A percentile compares a stretch with the other conserved stretches of the same genome.
phyloP scores from a whole-genome alignment of 129 eudicot genomes.

The Tagetes patula region DNA sequence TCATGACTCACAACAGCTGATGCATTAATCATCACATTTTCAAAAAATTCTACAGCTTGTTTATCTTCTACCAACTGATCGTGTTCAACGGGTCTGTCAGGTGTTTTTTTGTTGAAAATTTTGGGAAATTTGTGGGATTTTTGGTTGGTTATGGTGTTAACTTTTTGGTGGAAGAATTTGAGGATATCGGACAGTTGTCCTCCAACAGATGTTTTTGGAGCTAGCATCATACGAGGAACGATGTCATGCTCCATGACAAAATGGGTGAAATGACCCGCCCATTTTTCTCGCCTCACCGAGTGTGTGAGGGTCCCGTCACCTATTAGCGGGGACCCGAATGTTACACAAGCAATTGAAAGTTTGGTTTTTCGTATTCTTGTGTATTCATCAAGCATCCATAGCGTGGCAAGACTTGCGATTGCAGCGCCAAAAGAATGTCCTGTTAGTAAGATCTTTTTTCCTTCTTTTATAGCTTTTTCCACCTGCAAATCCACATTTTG shows the following conservation, averaged over 20 bases:
- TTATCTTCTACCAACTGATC: slow-evolving; percentile 6
- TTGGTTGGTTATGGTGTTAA: slow-evolving; percentile 10
- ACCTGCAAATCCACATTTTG: slow-evolving; percentile 48
- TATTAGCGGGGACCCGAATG: slow-evolving; percentile 69
- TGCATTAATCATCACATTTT: slow-evolving; percentile 50
- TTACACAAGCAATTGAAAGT: slow-evolving; percentile 24
- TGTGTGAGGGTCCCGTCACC: slow-evolving; percentile 56
- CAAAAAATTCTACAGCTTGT: slow-evolving; percentile 34
- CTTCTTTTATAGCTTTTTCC: slow-evolving; percentile 48
- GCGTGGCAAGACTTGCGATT: slow-evolving; percentile 64
- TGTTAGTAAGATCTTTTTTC: slow-evolving; percentile 56
- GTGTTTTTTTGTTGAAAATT: neutral
- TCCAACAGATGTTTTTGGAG: slow-evolving; percentile 53
- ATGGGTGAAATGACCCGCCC: slow-evolving; percentile 58
- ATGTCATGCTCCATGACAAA: slow-evolving; percentile 69
- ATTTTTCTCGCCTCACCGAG: slow-evolving; percentile 59
- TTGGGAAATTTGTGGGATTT: slow-evolving; percentile 3
- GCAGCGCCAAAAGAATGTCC: slow-evolving; percentile 80
- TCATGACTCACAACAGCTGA: slow-evolving; percentile 56
- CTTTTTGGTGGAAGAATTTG: slow-evolving; percentile 37
- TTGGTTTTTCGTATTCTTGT: slow-evolving; percentile 19
- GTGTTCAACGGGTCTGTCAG: neutral
- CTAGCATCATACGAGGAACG: slow-evolving; percentile 66
- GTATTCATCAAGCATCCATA: slow-evolving; percentile 66
- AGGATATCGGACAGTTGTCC: slow-evolving; percentile 40